A percentile compares a stretch with the other conserved stretches of the same genome.
phyloP scores from a whole-genome alignment of 2,329 filamentous ascomycete genomes.

The Penicillium sumatraense region DNA sequence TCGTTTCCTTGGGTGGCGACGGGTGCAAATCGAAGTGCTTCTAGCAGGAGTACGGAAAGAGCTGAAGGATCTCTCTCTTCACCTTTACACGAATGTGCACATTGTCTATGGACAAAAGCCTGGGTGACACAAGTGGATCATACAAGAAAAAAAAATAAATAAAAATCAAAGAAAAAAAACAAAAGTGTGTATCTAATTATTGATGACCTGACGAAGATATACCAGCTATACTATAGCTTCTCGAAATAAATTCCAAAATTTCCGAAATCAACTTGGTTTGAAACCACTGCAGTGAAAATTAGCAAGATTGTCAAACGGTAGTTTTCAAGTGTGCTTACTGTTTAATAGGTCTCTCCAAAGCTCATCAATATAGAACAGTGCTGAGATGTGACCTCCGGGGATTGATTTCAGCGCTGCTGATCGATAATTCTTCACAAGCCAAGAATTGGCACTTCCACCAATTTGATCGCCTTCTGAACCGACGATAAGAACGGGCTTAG shows the following conservation, averaged over 20 bases:
- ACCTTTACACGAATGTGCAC: slow-evolving; percentile 40
- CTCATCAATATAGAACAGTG: not conserved
- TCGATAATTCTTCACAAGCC: not conserved
- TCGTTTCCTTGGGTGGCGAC: slow-evolving; percentile 42
- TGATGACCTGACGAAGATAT: not conserved
- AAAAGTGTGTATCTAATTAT: slow-evolving; percentile 2
- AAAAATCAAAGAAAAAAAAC: not conserved
- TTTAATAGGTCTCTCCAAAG: not conserved
- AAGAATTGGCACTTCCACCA: not conserved
- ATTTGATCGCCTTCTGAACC: not conserved
- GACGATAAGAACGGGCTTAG: not conserved
- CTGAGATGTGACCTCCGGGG: not conserved
- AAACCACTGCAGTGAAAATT: not conserved
- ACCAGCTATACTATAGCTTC: no score
- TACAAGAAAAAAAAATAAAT: not conserved
- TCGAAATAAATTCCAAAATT: no score
- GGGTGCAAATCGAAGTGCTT: slow-evolving; percentile 43
- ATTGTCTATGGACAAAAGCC: slow-evolving; percentile 37
- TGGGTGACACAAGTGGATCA: not conserved
- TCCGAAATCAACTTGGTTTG: not conserved
- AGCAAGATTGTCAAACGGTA: not conserved
- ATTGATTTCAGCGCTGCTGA: not conserved
- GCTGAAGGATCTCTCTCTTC: slow-evolving; percentile 40
- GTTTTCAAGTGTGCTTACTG: not conserved
- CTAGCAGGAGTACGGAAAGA: slow-evolving; percentile 45